Conservation (phyloP, 306 rosid species). For the Sechiopsis laciniata region DNA sequence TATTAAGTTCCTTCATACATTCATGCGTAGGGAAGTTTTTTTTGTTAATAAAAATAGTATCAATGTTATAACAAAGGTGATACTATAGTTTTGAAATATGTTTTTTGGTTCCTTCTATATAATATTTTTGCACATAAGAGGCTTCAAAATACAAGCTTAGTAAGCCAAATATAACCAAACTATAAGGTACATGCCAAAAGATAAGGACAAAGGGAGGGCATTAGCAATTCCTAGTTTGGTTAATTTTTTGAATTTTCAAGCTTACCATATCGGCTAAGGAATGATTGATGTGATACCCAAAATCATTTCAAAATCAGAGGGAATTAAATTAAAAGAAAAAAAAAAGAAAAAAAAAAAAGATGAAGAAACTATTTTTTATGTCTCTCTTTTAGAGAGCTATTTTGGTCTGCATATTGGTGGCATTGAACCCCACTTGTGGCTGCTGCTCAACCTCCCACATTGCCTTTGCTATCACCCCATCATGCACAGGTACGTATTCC, state of each 20-base stretch:
- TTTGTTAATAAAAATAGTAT: too few species aligned
- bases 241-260: neutral
- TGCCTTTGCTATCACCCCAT: slow-evolving; percentile 43
- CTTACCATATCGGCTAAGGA: slow-evolving; percentile 30
- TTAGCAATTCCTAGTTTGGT: neutral
- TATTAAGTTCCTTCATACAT: too few species aligned
- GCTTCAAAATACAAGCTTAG: slow-evolving; percentile 22
- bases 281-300: slow-evolving; percentile 35
- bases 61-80: too few species aligned
- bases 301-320: slow-evolving; percentile 27
- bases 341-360: neutral
- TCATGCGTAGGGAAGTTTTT: too few species aligned
- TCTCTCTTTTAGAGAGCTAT: slow-evolving; percentile 35
- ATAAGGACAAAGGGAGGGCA: neutral
- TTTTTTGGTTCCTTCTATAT: slow-evolving; percentile 25
- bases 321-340: neutral
- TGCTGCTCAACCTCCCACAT: slow-evolving; percentile 44
- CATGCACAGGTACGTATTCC: slow-evolving; percentile 58
- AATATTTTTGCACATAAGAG: slow-evolving; percentile 27
- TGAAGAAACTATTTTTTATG: neutral
- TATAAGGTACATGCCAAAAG: neutral
- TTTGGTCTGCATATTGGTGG: slow-evolving; percentile 39
- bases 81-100: slow-evolving; percentile 6
- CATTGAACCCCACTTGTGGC: slow-evolving; percentile 41
- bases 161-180: neutral